Base-by-base conservation (phyloP, 805 yeast species). In the Pichia californica region DNA sequence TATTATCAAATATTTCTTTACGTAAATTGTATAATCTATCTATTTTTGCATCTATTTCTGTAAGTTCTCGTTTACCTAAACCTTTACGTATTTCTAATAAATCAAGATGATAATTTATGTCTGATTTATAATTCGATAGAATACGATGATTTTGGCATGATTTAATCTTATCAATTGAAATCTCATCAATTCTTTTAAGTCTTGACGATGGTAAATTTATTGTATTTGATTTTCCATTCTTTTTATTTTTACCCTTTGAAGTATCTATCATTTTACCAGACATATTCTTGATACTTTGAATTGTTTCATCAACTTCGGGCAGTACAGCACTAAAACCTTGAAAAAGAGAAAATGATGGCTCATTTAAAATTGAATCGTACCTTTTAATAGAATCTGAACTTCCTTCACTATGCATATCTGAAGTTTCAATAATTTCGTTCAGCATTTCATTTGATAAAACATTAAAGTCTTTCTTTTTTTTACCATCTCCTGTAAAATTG, bases 321-420 rank as follows among this genome's bases (percentile, higher is more conserved):
- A 72, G 56, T 1, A 76, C 66, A 4, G 87, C 85, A 52, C 70
- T 69, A 55, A 83, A 81, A 1, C 89, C 88, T 59, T 83, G 89
- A 53, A 74, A 81, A 19, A 83, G 61, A 3, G 88, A 76, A 49
- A 75, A 76, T 9, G 57, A 53, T 1, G 45, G 18, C 9, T 37
- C 46, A 8, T 28, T 10, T 37, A 41, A 11, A 20, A 31, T 16
- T 29, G 16, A n/a, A 23, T 15, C 9, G 15, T 15, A 21, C 18
- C 21, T 36, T 6, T 7, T 19, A n/a, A 10, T 19, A 27, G 31
- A n/a, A 16, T 21, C 34, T 14, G 41, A 34, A 16, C 23, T 35
- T 10, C 16, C 40, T 21, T 47, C 47, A 9, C 34, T 38, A 5
- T 38, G 42, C 14, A 8, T 3, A 25, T 26, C 31, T 3, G 23